Base-by-base conservation (phyloP, 768 basidiomycete species). In the Cyclocybe aegerita region DNA sequence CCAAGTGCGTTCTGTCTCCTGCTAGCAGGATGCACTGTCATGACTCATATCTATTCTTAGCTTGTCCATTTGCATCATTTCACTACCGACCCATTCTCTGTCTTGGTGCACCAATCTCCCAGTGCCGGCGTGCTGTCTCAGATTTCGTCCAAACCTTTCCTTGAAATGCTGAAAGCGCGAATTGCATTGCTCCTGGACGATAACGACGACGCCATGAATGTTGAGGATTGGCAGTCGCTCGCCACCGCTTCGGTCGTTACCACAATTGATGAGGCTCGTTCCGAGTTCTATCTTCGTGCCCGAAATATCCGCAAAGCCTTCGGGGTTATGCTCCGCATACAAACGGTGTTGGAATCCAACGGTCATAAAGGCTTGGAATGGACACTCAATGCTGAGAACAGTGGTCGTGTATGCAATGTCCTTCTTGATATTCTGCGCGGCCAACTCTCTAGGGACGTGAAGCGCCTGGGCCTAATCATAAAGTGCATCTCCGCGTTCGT, bases 11-110 rank as follows among this genome's bases (percentile, higher is more conserved):
- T 12, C 33, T 15, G 15, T n/a, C 40, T 29, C 36, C 39, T 36
- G 38, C 43, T 54, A 31, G 46, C 12, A 7, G 39, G 10, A 34
- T 39, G 5, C 17, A 11, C 5, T 15, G 10, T n/a, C 9, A 46
- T 39, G 43, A n/a, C 34, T 34, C 36, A 39, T 35, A 7, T 37
- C 1, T n/a, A 39, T 7, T 44, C 51, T 14, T 43, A 90, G 86
- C 68, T 90, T 2, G 72, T 73, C 0, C 73, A 89, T 60, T 64
- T 90, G 63, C 86, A 86, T 53, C 89, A 92, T 63, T 89, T 88
- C 55, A 74, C 65, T 31, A 49, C 75, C 23, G 80, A 88, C 17
- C 82, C 84, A 0, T 64, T 88, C 10, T 72, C 78, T 3, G 43
- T 75, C 7, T 66, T 85, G 11, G 61, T 70, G 6, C 63, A 64